Evolutionary conservation across 2,329 filamentous ascomycete genomes (phyloP), one percentile per base, ranked within the genome.

Genomic region (Phaeoacremonium minimum): DNA sequence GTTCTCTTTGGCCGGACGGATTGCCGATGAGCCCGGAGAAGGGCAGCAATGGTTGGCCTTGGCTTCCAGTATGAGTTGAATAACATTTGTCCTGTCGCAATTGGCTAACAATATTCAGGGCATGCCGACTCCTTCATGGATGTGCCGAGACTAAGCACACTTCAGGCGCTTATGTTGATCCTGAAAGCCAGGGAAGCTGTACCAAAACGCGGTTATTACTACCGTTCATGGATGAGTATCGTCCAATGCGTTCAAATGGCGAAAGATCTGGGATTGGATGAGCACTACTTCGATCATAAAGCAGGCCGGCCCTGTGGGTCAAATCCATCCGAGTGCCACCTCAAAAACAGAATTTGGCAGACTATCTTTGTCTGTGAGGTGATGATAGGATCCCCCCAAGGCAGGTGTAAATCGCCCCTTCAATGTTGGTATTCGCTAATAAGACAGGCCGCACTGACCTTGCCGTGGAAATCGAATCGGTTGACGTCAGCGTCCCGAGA

Each of bases 121-220:
- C 91, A 97, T 53, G 85, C 91, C 46, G 85, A 95, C 58, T 87
- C 85, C 33, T 97, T 96, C 58, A 90, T 95, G 76, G 91, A 96
- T 51, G 80, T 91, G 16, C 89, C 91, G 3, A 77, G 91, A 33
- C 56, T 97, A 32, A 96, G 88, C 61, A 97, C 93, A 0, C 80
- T 97, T 8, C 91, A 97, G 62, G 91, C 89, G 4, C 69, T 95
- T 43, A 66, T 96, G 30, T 82, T 97, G 30, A 73, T 96, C 14
- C 66, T 96, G 30, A 97, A 97, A 59, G 93, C 91, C 2, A 78
- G 89, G 45, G 91, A 97, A 60, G 85, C 87, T n/a, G 81, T 85
- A 7, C 90, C 91, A 0, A 95, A 95, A 55, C 81, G 87, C 42
- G 93, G 93, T 2, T 97, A 97, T 56, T 97, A 93, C 60, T 97